Base-by-base conservation (phyloP, 2,329 filamentous ascomycete genomes). In the Orbilia brochopaga region DNA sequence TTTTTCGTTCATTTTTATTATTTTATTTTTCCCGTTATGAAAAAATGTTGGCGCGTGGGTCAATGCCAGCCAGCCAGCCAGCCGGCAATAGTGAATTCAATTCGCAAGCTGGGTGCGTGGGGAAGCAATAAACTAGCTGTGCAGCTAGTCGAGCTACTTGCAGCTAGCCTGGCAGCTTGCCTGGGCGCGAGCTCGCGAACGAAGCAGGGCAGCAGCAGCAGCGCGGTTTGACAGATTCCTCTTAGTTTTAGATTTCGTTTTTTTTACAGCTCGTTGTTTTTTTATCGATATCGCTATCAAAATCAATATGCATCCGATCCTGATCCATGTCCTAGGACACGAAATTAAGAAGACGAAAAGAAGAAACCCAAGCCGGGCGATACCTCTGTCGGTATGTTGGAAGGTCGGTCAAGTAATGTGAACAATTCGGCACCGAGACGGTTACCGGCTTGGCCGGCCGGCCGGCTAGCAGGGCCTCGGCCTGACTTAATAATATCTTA, bases 261-360 rank as follows among this genome's bases (percentile, higher is more conserved):
- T 32, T 42, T 42, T 15, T 57, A 62, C 64, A 3, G 8, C 15
- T 42, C 37, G 37, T 42, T 42, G 37, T 42, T 42, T 42, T 42
- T 42, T 42, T 42, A 69, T 69, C 64, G 64, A 69, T 69, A 69
- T 69, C 56, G 57, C 57, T 62, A 57, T 69, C 44, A 35, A 69
- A n/a, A n/a, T n/a, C n/a, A n/a, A 46, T 48, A 35, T 48, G 11
- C 15, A 19, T 19, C n/a, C 11, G 15, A 69, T 63, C 64, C 64
- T 62, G 61, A 53, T 62, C 40, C 46, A 62, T 19, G n/a, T n/a
- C n/a, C 19, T 15, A 13, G 17, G 40, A 15, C 40, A 51, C 24
- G 24, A 53, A 23, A 48, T n/a, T n/a, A n/a, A n/a, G n/a, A n/a
- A 8, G 8, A 32, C 27, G 27, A 32, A 42, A 52, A 52, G 15